Evolutionary conservation across 2,329 filamentous ascomycete genomes (phyloP).

Genomic region (Trichoderma sp.): DNA sequence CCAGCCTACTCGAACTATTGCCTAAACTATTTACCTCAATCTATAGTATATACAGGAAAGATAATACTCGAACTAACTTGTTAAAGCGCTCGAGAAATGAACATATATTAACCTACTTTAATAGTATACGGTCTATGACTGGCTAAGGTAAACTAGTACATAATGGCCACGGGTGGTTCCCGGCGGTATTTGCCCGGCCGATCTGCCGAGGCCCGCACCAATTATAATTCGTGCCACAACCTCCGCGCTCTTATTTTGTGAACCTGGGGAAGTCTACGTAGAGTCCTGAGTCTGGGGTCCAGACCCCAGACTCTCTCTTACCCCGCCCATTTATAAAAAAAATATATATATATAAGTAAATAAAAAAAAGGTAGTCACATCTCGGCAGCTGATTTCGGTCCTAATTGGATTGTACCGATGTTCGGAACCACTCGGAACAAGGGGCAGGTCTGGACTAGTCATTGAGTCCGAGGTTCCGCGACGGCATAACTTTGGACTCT

Average conservation of each 20-base stretch:
- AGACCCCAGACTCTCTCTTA: neutral
- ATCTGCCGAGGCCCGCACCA: neutral
- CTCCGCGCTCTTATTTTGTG: neutral
- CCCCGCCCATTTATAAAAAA: neutral
- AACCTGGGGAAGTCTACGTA: neutral
- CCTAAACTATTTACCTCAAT: no score
- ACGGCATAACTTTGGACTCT: neutral
- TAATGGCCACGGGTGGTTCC: neutral
- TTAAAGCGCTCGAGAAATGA: no score
- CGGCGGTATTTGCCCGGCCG: neutral
- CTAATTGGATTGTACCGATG: neutral
- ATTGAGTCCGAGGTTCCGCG: conserved; percentile 10
- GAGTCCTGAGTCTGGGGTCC: no score
- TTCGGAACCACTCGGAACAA: neutral
- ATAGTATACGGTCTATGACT: no score
- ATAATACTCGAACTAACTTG: no score
- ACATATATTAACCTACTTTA: no score
- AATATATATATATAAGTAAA: no score
- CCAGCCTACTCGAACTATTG: no score
- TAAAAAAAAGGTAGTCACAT: no score
- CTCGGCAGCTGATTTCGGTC: neutral
- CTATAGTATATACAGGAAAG: no score
- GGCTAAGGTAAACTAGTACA: no score
- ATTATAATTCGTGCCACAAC: neutral
- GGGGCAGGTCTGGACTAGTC: neutral